A percentile compares a stretch with the other conserved stretches of the same genome.
These are phyloP conservation scores for Verticillium dahliae DNA, from an alignment of 2,329 filamentous ascomycete species.

Conservation along the genomic window DNA sequence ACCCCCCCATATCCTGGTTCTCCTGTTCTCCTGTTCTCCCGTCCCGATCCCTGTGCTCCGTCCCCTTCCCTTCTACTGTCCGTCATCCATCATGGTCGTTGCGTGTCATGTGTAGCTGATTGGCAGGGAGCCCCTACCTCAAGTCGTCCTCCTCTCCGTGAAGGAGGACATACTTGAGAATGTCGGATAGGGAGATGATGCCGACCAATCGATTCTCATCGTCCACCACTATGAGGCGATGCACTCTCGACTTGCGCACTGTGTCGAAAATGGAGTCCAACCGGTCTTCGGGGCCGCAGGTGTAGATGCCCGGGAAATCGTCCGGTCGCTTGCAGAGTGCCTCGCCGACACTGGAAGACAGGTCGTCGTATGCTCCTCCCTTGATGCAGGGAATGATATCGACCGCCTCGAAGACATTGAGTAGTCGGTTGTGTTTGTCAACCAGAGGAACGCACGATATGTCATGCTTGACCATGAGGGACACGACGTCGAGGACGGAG, in stretches of 20 bases:
- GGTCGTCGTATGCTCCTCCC: slow-evolving; percentile 84
- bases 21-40: not conserved
- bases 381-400: slow-evolving; percentile 96
- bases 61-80: not conserved
- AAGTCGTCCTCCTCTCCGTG: slow-evolving; percentile 59
- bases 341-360: slow-evolving; percentile 80
- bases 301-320: slow-evolving; percentile 95
- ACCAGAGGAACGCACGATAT: slow-evolving; percentile 94
- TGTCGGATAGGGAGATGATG: slow-evolving; percentile 90
- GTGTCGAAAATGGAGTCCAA: slow-evolving; percentile 96
- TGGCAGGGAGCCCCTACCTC: not conserved
- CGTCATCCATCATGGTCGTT: not conserved
- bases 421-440: slow-evolving; percentile 67
- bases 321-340: slow-evolving; percentile 80
- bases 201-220: slow-evolving; percentile 81
- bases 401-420: slow-evolving; percentile 97
- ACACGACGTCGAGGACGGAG: slow-evolving; percentile 89
- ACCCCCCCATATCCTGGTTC: slow-evolving; percentile 6
- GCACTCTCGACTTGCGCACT: slow-evolving; percentile 88
- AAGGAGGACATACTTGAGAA: slow-evolving; percentile 87
- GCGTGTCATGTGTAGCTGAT: not conserved
- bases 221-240: slow-evolving; percentile 88
- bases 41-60: no score
- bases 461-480: slow-evolving; percentile 84
- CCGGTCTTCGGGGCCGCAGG: slow-evolving; percentile 84